Evolutionary conservation across 2,329 filamentous ascomycete species (phyloP).

Genomic region (Penicillium sp.): DNA sequence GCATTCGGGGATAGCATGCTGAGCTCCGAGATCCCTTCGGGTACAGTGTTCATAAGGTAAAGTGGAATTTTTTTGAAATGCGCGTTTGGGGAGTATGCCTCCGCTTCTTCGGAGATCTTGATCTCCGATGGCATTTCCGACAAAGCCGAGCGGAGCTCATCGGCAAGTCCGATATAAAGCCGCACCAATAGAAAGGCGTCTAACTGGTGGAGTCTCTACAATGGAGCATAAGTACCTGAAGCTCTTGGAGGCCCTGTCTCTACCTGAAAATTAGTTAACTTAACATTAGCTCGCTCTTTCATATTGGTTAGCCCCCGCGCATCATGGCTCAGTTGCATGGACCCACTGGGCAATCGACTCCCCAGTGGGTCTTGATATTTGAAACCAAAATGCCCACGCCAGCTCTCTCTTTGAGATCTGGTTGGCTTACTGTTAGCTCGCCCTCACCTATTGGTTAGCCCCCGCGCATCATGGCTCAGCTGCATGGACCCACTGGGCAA

Average conservation of each 20-base stretch:
- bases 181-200: not conserved
- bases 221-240: too few species aligned
- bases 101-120: not conserved
- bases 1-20: constrained; percentile 4
- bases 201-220: too few species aligned
- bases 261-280: not conserved
- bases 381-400: not conserved
- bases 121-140: not conserved
- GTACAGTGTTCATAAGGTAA: not conserved
- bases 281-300: not conserved
- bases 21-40: not conserved
- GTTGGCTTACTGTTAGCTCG: too few species aligned
- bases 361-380: not conserved
- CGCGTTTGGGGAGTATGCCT: not conserved
- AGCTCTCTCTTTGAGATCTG: not conserved
- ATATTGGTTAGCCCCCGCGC: not conserved
- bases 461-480: too few species aligned
- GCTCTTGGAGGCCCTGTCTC: not conserved
- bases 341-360: not conserved
- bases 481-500: too few species aligned
- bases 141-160: not conserved
- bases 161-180: not conserved
- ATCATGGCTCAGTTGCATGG: not conserved
- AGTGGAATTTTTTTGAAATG: not conserved
- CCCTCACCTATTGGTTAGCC: too few species aligned